A percentile compares a stretch with the other conserved stretches of the same genome.
phyloP scores from a whole-genome alignment of 1,284 basidiomycete genomes.

The Serendipita sp. region DNA sequence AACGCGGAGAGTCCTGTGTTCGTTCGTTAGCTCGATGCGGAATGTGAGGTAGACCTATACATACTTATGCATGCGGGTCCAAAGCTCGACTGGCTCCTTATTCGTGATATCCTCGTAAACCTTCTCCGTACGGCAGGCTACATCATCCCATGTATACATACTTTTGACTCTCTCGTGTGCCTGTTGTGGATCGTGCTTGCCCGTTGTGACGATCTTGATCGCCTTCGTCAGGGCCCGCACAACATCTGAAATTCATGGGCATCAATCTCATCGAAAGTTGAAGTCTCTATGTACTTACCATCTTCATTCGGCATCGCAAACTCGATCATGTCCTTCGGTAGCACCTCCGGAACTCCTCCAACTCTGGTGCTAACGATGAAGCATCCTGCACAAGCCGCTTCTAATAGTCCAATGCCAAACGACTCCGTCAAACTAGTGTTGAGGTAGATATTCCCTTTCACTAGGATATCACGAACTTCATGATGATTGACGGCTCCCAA shows the following conservation, averaged over 20 bases:
- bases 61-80: constrained; percentile 59
- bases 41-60: constrained; percentile 12
- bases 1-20: constrained; percentile 46
- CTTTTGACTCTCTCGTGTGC: constrained; percentile 65
- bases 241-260: constrained; percentile 43
- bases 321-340: constrained; percentile 87
- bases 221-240: constrained; percentile 72
- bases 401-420: constrained; percentile 91
- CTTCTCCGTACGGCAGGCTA: constrained; percentile 64
- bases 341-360: constrained; percentile 89
- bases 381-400: constrained; percentile 88
- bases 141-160: constrained; percentile 84
- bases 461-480: constrained; percentile 74
- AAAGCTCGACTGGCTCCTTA: constrained; percentile 45
- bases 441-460: constrained; percentile 79
- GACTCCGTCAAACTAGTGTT: constrained; percentile 94
- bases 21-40: background rate
- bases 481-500: constrained; percentile 70
- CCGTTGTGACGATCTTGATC: constrained; percentile 52
- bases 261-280: background rate
- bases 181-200: constrained; percentile 60
- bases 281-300: constrained; percentile 26
- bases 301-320: constrained; percentile 84
- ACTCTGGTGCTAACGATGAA: constrained; percentile 92
- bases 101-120: constrained; percentile 66